Base-by-base conservation (phyloP, 352 stramenopile genomes). In the Phytophthora pini region DNA sequence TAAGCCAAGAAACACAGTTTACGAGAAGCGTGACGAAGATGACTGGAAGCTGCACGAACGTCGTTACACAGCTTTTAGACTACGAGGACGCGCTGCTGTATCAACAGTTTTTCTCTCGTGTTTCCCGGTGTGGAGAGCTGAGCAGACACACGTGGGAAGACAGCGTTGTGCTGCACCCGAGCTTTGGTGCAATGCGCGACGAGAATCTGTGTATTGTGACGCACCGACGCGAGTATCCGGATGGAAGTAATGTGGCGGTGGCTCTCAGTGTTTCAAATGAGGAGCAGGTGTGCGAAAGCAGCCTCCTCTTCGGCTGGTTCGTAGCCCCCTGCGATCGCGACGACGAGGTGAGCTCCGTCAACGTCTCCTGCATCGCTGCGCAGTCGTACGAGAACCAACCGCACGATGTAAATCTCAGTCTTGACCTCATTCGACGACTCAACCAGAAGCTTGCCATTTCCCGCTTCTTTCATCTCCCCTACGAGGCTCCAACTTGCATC, bases 251-350 rank as follows among this genome's bases (percentile, higher is more conserved):
- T 15, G 76, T 89, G 17, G 68, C 85, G 26, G 72, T 89, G 36
- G 76, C 78, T 22, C 48, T 80, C 32, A 75, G 59, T 26, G 61
- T 49, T 10, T 46, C 45, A 13, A 55, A 66, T 24, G 48, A 65
- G 7, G 65, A 69, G 29, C 63, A 79, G 8, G 51, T 44, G 0
- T 63, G 61, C 29, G 74, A 80, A 46, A 55, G 27, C 20, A 66
- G 72, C n/a, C 45, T 90, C 15, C 56, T 87, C 20, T 89, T 90
- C 41, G 80, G 77, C 15, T 90, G 79, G 79, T 81, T 89, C 36
- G 50, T 90, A 12, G 72, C 76, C 4, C 79, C 79, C 4, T 77
- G 76, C 43, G 63, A 48, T 22, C 56, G 71, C n/a, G 63, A 72
- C 39, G 68, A 77, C 15, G 69, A 72, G 0, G 39, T 68, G 10